Evolutionary conservation across 2,329 filamentous ascomycete species (phyloP).

Genomic region (Pestalotiopsis fici): DNA sequence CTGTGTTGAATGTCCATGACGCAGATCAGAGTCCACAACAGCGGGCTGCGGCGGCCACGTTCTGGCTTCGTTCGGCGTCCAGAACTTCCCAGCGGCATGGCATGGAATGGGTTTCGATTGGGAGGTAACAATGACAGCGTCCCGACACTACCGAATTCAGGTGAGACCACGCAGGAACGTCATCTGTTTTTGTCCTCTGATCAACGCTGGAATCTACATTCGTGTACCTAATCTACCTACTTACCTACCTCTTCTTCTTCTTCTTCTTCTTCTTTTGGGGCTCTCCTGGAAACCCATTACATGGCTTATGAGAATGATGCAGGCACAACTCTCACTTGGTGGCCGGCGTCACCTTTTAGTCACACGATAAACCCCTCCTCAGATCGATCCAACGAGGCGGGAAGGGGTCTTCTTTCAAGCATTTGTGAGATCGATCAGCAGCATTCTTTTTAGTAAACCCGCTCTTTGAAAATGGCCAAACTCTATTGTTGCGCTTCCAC

Average conservation of each 20-base stretch:
- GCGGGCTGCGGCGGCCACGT: background rate
- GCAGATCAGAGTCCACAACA: background rate
- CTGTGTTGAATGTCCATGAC: background rate
- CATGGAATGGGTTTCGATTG: too few relatives aligned
- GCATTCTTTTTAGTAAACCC: background rate
- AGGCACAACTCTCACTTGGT: background rate
- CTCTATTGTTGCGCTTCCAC: background rate
- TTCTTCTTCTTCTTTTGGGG: background rate
- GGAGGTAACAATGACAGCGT: background rate
- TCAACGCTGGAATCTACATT: background rate
- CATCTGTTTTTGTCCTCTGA: constrained; percentile 9
- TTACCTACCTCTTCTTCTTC: too few relatives aligned
- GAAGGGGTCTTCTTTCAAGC: background rate
- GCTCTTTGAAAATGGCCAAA: background rate
- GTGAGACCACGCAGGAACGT: constrained; percentile 4
- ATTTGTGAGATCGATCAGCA: background rate
- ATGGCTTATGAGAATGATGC: background rate
- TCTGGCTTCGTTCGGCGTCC: background rate
- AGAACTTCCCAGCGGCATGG: background rate
- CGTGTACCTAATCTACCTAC: background rate
- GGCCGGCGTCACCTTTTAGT: background rate
- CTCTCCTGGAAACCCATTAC: background rate
- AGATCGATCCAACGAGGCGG: background rate
- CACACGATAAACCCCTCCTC: background rate
- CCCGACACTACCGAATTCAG: constrained; percentile 1